These are phyloP conservation scores for Sclerotinia trifoliorum DNA, from an alignment of 2,329 filamentous ascomycete genomes.

Conservation along the genomic window DNA sequence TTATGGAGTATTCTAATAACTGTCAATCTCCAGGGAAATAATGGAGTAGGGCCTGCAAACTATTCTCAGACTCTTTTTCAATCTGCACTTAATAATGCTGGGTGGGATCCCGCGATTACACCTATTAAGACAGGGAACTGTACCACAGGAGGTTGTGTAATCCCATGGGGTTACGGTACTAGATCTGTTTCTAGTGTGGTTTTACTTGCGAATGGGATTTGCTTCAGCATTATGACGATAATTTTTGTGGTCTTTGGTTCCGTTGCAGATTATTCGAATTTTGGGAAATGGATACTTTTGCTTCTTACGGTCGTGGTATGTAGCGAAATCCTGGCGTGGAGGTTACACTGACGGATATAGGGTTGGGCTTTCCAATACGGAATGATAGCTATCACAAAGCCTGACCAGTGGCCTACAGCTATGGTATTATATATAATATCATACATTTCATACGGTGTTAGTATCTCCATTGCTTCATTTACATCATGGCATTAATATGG, in stretches of 20 bases:
- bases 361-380: slow-evolving; percentile 45
- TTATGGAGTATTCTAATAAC: slow-evolving; percentile 9
- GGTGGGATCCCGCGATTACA: slow-evolving; percentile 42
- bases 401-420: slow-evolving; percentile 44
- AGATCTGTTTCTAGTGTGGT: slow-evolving; percentile 43
- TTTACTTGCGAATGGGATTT: slow-evolving; percentile 45
- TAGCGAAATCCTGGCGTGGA: neutral
- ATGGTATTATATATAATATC: slow-evolving; percentile 45
- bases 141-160: slow-evolving; percentile 40
- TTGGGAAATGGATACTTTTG: slow-evolving; percentile 45
- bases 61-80: slow-evolving; percentile 46
- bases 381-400: slow-evolving; percentile 43
- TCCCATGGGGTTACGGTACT: slow-evolving; percentile 43
- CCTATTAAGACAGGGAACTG: slow-evolving; percentile 33
- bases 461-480: neutral
- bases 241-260: slow-evolving; percentile 46
- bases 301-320: slow-evolving; percentile 41
- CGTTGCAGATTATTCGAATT: slow-evolving; percentile 45
- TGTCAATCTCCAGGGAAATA: slow-evolving; percentile 38
- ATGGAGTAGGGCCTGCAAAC: slow-evolving; percentile 45
- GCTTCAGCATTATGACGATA: slow-evolving; percentile 45
- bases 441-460: slow-evolving; percentile 41
- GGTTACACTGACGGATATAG: neutral
- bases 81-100: slow-evolving; percentile 43
- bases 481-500: neutral